A percentile compares a stretch with the other conserved stretches of the same genome.
Evolutionary conservation across 768 basidiomycete species (phyloP).

Genomic region (Rhizopogon sp.): DNA sequence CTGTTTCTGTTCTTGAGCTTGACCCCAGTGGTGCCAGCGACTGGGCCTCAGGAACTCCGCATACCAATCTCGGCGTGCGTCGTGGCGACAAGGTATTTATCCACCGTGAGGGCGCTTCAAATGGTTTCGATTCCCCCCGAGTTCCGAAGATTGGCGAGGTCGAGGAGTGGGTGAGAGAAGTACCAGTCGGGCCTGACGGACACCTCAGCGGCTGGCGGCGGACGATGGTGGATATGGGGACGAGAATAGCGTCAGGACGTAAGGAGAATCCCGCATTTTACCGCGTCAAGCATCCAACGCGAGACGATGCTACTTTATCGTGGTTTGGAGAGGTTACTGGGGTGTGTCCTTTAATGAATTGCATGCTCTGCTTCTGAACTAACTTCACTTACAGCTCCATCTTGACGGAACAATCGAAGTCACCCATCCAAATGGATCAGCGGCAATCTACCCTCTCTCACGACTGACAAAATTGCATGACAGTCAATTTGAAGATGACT

Average conservation of each 20-base stretch:
- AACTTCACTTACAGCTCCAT: conserved; percentile 45
- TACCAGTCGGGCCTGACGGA: conserved; percentile 41
- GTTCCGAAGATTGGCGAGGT: conserved; percentile 85
- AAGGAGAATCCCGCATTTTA: conserved; percentile 35
- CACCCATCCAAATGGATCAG: conserved; percentile 54
- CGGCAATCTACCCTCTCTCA: conserved; percentile 51
- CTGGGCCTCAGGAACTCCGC: conserved; percentile 35
- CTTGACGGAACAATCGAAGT: conserved; percentile 73
- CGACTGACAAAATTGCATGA: conserved; percentile 76
- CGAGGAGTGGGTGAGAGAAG: conserved; percentile 73
- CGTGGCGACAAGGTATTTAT: conserved; percentile 85
- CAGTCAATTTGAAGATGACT: conserved; percentile 65
- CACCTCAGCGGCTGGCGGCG: conserved; percentile 67
- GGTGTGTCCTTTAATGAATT: conserved; percentile 34
- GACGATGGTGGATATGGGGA: conserved; percentile 64
- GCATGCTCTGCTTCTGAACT: conserved; percentile 1
- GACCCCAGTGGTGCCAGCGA: conserved; percentile 77
- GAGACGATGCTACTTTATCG: conserved; percentile 38
- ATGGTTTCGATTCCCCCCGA: conserved; percentile 61
- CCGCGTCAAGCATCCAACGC: conserved; percentile 37
- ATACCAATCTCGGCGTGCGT: conserved; percentile 68
- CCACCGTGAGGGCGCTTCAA: conserved; percentile 62
- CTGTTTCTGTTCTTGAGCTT: conserved; percentile 81
- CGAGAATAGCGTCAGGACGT: conserved; percentile 45
- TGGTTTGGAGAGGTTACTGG: conserved; percentile 90